These are phyloP conservation scores for Aspergillus hortae DNA, from an alignment of 2,329 filamentous ascomycete genomes.

Conservation along the genomic window DNA sequence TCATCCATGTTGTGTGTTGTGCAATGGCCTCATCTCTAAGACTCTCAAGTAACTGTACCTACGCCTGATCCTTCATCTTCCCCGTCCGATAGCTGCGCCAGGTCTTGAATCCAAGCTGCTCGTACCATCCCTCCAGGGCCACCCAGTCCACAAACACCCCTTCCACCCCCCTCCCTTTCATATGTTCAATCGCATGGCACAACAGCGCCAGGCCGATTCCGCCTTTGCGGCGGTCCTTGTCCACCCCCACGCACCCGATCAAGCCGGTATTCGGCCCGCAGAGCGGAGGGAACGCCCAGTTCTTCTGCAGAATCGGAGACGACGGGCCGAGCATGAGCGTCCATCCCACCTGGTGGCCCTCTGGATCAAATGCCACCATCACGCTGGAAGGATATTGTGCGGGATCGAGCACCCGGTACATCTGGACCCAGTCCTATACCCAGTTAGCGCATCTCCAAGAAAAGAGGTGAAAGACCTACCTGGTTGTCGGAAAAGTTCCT, in stretches of 20 bases:
- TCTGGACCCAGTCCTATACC: constrained; percentile 40
- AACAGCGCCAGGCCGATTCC: constrained; percentile 43
- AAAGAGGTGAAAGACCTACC: constrained; percentile 19
- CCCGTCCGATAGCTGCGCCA: constrained; percentile 39
- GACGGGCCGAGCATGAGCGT: constrained; percentile 42
- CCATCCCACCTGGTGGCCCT: constrained; percentile 43
- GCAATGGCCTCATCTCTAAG: no score
- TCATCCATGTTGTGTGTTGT: no score
- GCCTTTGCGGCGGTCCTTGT: constrained; percentile 32
- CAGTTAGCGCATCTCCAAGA: neutral
- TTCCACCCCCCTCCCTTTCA: constrained; percentile 40
- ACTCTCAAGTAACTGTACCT: no score
- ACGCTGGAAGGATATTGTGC: constrained; percentile 36
- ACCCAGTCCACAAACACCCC: constrained; percentile 47
- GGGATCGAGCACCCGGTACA: constrained; percentile 36
- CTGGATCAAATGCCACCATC: constrained; percentile 40
- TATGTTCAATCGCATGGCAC: constrained; percentile 42
- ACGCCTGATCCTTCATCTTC: constrained; percentile 13
- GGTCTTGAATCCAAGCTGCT: constrained; percentile 39
- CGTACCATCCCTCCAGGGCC: constrained; percentile 43
- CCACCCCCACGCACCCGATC: constrained; percentile 45
- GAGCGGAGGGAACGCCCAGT: constrained; percentile 42
- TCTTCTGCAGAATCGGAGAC: constrained; percentile 24
- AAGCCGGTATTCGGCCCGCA: constrained; percentile 41
- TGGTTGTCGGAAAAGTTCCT: constrained; percentile 37